Percentiles rank a stretch among this genome's conserved stretches.
phyloP scores from a whole-genome alignment of 208 protist genomes.

The Leishmania braziliensis region DNA sequence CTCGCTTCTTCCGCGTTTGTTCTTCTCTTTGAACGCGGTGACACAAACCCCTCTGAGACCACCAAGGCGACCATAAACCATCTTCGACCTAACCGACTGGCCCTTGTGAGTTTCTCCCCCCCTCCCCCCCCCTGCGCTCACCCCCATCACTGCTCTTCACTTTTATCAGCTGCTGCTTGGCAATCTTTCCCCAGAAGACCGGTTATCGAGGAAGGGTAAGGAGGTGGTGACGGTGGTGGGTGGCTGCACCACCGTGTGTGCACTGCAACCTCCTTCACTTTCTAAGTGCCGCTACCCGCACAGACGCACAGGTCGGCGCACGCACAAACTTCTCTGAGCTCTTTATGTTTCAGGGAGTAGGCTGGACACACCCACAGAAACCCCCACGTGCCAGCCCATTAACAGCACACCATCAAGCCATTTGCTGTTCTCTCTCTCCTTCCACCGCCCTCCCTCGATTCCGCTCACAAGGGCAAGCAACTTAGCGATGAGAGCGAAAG shows the following conservation, averaged over 20 bases:
- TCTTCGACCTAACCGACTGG: not conserved
- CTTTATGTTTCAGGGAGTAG: not conserved
- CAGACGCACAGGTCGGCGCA: not conserved
- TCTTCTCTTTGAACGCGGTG: not conserved
- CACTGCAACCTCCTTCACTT: not conserved
- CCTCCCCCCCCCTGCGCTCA: not conserved
- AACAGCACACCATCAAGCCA: not conserved
- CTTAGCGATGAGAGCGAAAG: not conserved
- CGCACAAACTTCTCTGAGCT: not conserved
- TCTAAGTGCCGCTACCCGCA: not conserved
- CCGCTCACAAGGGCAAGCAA: not conserved
- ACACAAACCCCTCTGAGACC: not conserved
- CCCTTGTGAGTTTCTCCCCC: not conserved
- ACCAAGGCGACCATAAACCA: not conserved
- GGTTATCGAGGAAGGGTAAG: not conserved
- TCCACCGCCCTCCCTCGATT: not conserved
- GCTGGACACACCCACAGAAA: not conserved
- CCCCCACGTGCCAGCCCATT: not conserved
- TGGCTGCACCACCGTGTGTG: not conserved
- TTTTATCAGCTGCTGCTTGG: not conserved
- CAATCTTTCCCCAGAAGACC: not conserved
- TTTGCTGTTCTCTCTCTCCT: not conserved
- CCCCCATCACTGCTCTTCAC: not conserved
- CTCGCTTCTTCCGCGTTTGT: slow-evolving; percentile 4
- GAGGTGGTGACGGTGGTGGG: not conserved